Evolutionary conservation across 2,329 filamentous ascomycete genomes (phyloP), one percentile per base, ranked within the genome.

Genomic region (Polytolypa hystricis): DNA sequence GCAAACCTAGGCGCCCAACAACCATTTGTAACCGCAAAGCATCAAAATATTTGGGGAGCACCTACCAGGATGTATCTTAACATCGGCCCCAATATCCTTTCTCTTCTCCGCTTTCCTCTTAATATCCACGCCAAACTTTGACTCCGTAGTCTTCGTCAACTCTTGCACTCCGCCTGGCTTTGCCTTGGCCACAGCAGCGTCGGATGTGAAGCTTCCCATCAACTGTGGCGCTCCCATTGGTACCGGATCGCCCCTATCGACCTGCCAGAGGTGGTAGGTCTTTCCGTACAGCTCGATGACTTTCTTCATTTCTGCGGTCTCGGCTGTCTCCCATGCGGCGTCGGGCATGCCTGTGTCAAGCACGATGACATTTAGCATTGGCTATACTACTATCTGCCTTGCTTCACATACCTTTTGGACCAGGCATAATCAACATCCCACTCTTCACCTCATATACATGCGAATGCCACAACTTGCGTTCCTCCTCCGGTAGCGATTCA

Each of bases 181-280:
- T 3, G 48, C 47, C 40, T 43, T 26, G 30, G 47, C 40, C 12
- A 55, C 50, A 19, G 38, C 48, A 25, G 48, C 53, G 20, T 53
- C 45, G 11, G 51, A 47, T 3, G 43, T 54, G 44, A 67, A 77
- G 49, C 76, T 79, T 43, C 69, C 74, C 73, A 82, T 80, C 46
- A 81, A 57, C 57, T 77, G 59, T 38, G 78, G 76, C 42, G 60
- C 53, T 0, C 77, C 77, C 44, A 80, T 51, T 1, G 77, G 77
- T 37, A 81, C 50, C 35, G 62, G 57, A 50, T 89, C 75, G 0
- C 83, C 83, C 4, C 73, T 66, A 59, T 93, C 84, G 11, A 80
- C 74, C 68, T 93, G 83, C 85, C 86, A 93, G 28, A 91, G 66
- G 55, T 93, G 84, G 56, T 81, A 91, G 1, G 80, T 75, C 55